Percentiles rank a stretch among this genome's conserved stretches.
Evolutionary conservation across 2,329 filamentous ascomycete genomes (phyloP).

Genomic region (Aspergillus quadricinctus): DNA sequence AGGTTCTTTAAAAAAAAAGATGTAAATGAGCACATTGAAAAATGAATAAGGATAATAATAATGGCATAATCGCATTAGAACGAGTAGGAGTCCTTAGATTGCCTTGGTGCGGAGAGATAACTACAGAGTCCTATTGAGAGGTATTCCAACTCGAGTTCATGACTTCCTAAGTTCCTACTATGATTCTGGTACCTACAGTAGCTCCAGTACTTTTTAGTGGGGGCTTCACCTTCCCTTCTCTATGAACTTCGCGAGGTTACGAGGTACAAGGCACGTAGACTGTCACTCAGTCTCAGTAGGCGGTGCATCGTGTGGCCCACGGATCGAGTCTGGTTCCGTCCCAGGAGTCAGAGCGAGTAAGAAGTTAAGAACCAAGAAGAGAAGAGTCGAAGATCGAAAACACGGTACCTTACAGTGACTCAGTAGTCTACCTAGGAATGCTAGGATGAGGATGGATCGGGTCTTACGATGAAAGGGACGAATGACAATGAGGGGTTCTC

Average conservation of each 20-base stretch:
- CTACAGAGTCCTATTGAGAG: no score
- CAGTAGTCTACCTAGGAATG: not conserved
- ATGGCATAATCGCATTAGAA: not conserved
- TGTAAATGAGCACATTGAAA: not conserved
- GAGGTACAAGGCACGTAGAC: no score
- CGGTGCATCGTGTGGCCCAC: slow-evolving; percentile 7
- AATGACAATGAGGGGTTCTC: not conserved
- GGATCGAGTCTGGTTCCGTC: slow-evolving; percentile 16
- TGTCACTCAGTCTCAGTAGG: not conserved
- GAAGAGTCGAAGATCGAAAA: not conserved
- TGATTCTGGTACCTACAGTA: not conserved
- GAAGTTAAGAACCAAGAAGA: not conserved
- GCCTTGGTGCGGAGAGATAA: slow-evolving; percentile 1
- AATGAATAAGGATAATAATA: not conserved
- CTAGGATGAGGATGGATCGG: not conserved
- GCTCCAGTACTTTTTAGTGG: not conserved
- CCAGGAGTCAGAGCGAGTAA: slow-evolving; percentile 5
- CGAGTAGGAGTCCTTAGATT: not conserved
- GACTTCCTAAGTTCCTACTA: no score
- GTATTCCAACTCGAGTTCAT: no score
- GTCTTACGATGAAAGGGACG: not conserved
- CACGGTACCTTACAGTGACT: no score
- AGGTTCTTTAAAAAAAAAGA: not conserved
- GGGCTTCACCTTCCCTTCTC: not conserved
- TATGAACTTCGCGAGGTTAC: not conserved